Percentiles rank a stretch among this genome's conserved stretches.
phyloP scores from a whole-genome alignment of 768 basidiomycete species.

The Boletus reticuloceps region DNA sequence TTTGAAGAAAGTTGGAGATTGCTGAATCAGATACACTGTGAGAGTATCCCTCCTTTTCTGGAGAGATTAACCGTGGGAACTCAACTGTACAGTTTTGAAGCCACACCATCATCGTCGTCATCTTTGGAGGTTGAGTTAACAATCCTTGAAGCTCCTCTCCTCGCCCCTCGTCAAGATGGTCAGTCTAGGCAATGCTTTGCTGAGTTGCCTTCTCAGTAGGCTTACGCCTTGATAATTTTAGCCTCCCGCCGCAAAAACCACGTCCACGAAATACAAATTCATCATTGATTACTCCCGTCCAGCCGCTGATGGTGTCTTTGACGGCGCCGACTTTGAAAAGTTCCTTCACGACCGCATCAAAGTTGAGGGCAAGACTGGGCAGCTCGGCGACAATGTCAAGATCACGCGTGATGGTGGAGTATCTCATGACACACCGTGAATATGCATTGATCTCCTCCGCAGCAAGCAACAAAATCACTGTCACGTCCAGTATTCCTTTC shows the following conservation, averaged over 20 bases:
- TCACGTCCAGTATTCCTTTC: conserved; percentile 84
- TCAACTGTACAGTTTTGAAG: conserved; percentile 52
- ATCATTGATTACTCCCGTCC: conserved; percentile 84
- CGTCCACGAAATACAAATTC: conserved; percentile 70
- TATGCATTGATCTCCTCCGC: conserved; percentile 3
- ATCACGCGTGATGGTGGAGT: conserved; percentile 76
- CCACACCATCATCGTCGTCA: conserved; percentile 13
- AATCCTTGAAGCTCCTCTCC: neutral
- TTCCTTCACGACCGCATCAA: conserved; percentile 93
- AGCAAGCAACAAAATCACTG: conserved; percentile 81
- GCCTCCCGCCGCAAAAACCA: conserved; percentile 54
- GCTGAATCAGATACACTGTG: conserved; percentile 18
- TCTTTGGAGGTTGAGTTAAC: neutral
- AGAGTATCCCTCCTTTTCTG: conserved; percentile 8
- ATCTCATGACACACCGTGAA: conserved; percentile 16
- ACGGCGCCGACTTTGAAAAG: conserved; percentile 73
- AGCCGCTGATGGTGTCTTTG: conserved; percentile 60
- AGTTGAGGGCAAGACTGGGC: conserved; percentile 88
- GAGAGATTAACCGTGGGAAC: conserved; percentile 15
- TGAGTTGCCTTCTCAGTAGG: conserved; percentile 93
- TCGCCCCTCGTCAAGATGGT: conserved; percentile 54
- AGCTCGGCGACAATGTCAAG: conserved; percentile 87
- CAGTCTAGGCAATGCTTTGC: conserved; percentile 78
- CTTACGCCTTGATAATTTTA: conserved; percentile 53
- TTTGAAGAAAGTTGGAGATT: neutral